phyloP scores from a whole-genome alignment of 1,284 basidiomycete genomes.

The Apiotrichum brassicae region DNA sequence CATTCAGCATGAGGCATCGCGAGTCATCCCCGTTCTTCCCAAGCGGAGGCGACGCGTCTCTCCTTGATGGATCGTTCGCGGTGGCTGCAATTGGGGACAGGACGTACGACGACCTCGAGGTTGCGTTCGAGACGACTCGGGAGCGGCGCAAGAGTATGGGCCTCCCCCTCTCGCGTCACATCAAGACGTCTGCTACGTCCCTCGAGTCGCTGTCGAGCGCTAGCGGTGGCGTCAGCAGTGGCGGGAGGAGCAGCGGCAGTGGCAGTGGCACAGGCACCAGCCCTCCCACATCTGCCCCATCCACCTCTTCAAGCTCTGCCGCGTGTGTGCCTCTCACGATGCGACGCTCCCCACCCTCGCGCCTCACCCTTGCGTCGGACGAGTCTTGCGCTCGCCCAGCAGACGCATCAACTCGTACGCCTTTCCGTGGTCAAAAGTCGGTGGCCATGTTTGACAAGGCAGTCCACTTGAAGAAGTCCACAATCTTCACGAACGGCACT shows the following conservation, averaged over 20 bases:
- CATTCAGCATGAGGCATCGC: background rate
- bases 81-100: slow-evolving; percentile 10
- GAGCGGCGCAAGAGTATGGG: slow-evolving; percentile 10
- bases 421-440: background rate
- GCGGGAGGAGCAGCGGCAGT: background rate
- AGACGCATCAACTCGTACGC: background rate
- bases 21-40: background rate
- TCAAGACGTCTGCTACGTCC: background rate
- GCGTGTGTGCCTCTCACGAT: background rate
- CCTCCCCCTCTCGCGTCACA: background rate
- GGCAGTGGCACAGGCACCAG: too few relatives aligned
- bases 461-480: background rate
- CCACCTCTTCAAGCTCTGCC: background rate
- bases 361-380: background rate
- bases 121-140: slow-evolving; percentile 10
- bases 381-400: too few relatives aligned
- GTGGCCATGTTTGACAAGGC: background rate
- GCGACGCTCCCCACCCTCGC: background rate
- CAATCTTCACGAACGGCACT: background rate
- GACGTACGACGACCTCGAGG: slow-evolving; percentile 19
- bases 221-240: background rate
- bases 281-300: background rate
- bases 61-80: slow-evolving; percentile 9
- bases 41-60: background rate
- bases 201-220: background rate